Percentiles rank a stretch among this genome's conserved stretches.
These are phyloP conservation scores for Pseudogymnoascus sp. DNA, from an alignment of 2,329 filamentous ascomycete species.

Conservation along the genomic window DNA sequence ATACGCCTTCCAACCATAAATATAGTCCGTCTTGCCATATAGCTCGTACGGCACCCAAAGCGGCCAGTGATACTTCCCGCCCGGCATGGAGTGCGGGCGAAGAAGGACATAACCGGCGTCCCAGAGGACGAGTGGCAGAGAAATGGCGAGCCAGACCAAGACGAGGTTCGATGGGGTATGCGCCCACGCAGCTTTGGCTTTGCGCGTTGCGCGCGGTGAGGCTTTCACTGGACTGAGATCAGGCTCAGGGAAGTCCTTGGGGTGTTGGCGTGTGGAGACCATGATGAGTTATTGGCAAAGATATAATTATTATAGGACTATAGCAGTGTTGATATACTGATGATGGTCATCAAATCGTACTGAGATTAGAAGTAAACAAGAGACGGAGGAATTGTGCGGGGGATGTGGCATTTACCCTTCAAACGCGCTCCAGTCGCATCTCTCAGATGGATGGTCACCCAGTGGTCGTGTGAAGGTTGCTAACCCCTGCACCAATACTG, in stretches of 20 bases:
- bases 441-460: background rate
- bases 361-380: background rate
- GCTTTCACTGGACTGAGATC: conserved; percentile 23
- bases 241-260: conserved; percentile 41
- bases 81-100: conserved; percentile 62
- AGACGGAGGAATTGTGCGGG: background rate
- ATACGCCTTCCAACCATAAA: conserved; percentile 61
- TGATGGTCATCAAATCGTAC: conserved; percentile 1
- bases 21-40: conserved; percentile 58
- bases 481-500: background rate
- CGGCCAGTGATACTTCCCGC: conserved; percentile 53
- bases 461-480: conserved; percentile 6
- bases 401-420: conserved; percentile 4
- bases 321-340: background rate
- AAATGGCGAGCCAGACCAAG: conserved; percentile 55
- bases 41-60: conserved; percentile 61
- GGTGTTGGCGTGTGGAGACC: conserved; percentile 52
- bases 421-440: conserved; percentile 11
- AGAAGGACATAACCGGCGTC: conserved; percentile 59
- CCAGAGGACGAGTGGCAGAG: conserved; percentile 62
- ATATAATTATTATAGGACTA: background rate
- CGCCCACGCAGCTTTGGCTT: conserved; percentile 39
- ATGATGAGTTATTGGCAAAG: conserved; percentile 31
- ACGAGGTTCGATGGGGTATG: conserved; percentile 55
- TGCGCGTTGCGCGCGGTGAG: conserved; percentile 14